A percentile compares a stretch with the other conserved stretches of the same genome.
phyloP scores from a whole-genome alignment of 495 filamentous ascomycete genomes.

The Xylaria grammica region DNA sequence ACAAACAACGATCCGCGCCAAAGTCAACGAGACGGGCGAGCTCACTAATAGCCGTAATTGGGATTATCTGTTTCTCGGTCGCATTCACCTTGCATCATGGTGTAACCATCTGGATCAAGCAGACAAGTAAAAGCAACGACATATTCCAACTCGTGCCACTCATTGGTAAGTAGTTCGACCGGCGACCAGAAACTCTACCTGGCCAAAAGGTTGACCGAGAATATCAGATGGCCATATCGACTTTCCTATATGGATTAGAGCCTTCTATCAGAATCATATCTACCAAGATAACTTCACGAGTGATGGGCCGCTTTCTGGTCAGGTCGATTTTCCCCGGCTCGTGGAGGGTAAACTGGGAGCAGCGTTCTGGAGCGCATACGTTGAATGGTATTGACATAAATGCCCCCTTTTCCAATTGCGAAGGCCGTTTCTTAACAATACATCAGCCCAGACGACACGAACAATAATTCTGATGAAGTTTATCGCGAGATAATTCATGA shows the following conservation, averaged over 20 bases:
- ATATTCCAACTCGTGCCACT: too few species aligned
- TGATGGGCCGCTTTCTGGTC: slow-evolving; percentile 55
- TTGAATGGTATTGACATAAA: slow-evolving; percentile 61
- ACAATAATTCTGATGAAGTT: neutral
- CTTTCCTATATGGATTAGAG: slow-evolving; percentile 72
- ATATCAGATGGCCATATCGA: slow-evolving; percentile 81
- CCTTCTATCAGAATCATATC: slow-evolving; percentile 70
- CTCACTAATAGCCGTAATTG: too few species aligned
- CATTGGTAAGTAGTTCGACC: too few species aligned
- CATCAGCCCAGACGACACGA: slow-evolving; percentile 29
- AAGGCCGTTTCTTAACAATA: slow-evolving; percentile 36
- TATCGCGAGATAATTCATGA: slow-evolving; percentile 19
- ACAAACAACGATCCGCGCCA: too few species aligned
- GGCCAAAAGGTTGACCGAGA: neutral
- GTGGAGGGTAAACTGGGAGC: slow-evolving; percentile 35
- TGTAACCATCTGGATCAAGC: too few species aligned
- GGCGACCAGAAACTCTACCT: too few species aligned
- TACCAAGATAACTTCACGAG: slow-evolving; percentile 70
- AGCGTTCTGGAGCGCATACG: slow-evolving; percentile 74
- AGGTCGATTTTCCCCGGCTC: slow-evolving; percentile 68
- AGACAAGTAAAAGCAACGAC: too few species aligned
- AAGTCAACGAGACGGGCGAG: too few species aligned
- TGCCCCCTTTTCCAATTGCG: slow-evolving; percentile 60
- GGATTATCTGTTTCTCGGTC: too few species aligned
- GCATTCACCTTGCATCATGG: too few species aligned